Evolutionary conservation across 2,329 filamentous ascomycete genomes (phyloP), one percentile per base, ranked within the genome.

Genomic region (Penicillium sp.): DNA sequence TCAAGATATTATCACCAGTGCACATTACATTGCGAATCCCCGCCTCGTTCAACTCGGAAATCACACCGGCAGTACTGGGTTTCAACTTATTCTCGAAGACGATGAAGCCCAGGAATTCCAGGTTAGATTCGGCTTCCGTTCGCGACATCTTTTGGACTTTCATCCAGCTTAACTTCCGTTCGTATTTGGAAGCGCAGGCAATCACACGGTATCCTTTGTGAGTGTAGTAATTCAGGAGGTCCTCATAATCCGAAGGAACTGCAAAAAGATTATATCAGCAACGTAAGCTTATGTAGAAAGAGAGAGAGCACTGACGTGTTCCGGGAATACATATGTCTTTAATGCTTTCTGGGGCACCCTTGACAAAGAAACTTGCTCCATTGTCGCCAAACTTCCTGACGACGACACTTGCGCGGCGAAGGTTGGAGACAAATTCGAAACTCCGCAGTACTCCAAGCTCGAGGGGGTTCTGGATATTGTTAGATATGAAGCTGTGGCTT

Each of bases 41-140:
- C 8, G 95, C 93, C 51, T 88, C 81, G 33, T 85, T 82, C 3
- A 99, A 82, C 75, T 97, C 92, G 55, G 89, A 83, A 27, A 99
- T 85, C 34, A 97, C 89, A 1, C 82, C 83, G 1, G 90, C 83
- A 0, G 93, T 97, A 21, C 85, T 92, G 1, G 90, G 87, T 74
- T 99, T 99, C 60, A 99, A 79, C 76, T 99, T 99, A 78, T 99
- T 99, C 76, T 99, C 94, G 67, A 99, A 99, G 53, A 99, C 88
- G 70, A 99, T 97, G 76, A 99, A 99, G 5, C 94, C 94, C 36
- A 92, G 83, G 69, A 99, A 97, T 45, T 93, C 86, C 11, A 99
- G 83, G 33, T 87, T 82, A 3, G 85, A 88, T 74, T 99, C 94
- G 9, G 90, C 92, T 52, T 97, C 90, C 39, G 87, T 79, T 31